Evolutionary conservation across 768 basidiomycete genomes (phyloP).

Genomic region (Termitomyces heimii): DNA sequence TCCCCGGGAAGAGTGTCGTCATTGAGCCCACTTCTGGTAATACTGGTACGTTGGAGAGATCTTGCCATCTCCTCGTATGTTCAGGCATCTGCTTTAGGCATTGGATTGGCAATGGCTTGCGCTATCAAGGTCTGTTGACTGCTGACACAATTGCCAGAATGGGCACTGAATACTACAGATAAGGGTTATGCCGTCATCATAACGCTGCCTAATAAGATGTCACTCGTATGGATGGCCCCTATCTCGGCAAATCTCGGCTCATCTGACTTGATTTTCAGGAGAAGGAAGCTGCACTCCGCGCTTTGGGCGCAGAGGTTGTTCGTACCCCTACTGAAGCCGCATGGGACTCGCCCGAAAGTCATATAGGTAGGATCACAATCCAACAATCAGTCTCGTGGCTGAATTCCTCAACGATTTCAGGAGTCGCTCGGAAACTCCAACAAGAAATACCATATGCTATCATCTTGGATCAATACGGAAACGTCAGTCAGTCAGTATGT

Average conservation of each 20-base stretch:
- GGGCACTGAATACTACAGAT: conserved; percentile 72
- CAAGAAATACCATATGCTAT: conserved; percentile 77
- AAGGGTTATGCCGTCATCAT: conserved; percentile 92
- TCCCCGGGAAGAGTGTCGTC: conserved; percentile 84
- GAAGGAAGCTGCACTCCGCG: conserved; percentile 88
- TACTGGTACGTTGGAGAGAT: conserved; percentile 55
- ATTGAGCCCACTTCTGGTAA: conserved; percentile 97
- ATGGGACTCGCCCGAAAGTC: conserved; percentile 85
- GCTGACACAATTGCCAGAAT: conserved; percentile 12
- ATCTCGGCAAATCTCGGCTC: background rate
- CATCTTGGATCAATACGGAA: conserved; percentile 90
- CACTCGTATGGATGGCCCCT: conserved; percentile 35
- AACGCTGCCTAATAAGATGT: conserved; percentile 95
- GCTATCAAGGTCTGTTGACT: conserved; percentile 75
- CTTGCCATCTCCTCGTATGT: background rate
- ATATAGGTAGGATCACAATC: conserved; percentile 70
- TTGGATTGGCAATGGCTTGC: conserved; percentile 89
- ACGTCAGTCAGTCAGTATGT: conserved; percentile 34
- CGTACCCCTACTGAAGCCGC: conserved; percentile 89
- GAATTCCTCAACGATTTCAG: conserved; percentile 85
- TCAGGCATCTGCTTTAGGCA: conserved; percentile 42
- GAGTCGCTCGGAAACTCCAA: conserved; percentile 75
- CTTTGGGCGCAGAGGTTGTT: conserved; percentile 90
- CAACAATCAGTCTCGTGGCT: conserved; percentile 53
- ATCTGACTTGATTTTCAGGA: conserved; percentile 39